Conservation (phyloP, 345 rosid species). For the Bruguiera gymnorhiza region DNA sequence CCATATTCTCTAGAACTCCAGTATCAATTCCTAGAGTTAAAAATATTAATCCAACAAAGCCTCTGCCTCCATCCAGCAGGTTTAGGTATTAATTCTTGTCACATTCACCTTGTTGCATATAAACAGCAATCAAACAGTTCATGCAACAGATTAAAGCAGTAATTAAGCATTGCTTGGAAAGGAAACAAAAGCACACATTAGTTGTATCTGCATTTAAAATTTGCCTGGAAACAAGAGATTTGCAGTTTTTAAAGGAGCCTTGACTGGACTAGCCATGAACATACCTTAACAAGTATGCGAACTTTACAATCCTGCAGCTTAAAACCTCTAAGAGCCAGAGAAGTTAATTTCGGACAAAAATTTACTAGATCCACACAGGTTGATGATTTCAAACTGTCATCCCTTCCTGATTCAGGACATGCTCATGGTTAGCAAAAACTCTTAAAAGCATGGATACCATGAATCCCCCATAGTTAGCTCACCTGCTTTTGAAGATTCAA, state of each 20-base stretch:
- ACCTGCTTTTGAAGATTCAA: slow-evolving; percentile 73
- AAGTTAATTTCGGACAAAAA: slow-evolving; percentile 63
- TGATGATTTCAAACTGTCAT: slow-evolving; percentile 58
- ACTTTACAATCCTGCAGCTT: slow-evolving; percentile 60
- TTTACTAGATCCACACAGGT: slow-evolving; percentile 64
- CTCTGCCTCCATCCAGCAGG: no score
- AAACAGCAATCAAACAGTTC: neutral
- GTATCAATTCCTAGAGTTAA: no score
- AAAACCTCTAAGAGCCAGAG: slow-evolving; percentile 81
- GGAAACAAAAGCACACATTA: neutral
- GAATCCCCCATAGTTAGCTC: slow-evolving; percentile 20
- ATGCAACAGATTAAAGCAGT: neutral
- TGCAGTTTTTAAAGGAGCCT: no score
- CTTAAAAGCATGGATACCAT: slow-evolving; percentile 10
- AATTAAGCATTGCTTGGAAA: neutral
- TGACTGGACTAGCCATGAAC: neutral
- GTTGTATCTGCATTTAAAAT: neutral
- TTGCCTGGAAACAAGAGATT: no score
- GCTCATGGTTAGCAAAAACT: slow-evolving; percentile 22
- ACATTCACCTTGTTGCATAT: neutral
- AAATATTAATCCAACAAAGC: no score
- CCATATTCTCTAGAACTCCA: no score
- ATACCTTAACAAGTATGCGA: slow-evolving; percentile 66
- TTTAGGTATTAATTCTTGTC: neutral
- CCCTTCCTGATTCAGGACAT: slow-evolving; percentile 49